phyloP scores from a whole-genome alignment of 495 filamentous ascomycete species.

The Penicillium dipodomyicola region DNA sequence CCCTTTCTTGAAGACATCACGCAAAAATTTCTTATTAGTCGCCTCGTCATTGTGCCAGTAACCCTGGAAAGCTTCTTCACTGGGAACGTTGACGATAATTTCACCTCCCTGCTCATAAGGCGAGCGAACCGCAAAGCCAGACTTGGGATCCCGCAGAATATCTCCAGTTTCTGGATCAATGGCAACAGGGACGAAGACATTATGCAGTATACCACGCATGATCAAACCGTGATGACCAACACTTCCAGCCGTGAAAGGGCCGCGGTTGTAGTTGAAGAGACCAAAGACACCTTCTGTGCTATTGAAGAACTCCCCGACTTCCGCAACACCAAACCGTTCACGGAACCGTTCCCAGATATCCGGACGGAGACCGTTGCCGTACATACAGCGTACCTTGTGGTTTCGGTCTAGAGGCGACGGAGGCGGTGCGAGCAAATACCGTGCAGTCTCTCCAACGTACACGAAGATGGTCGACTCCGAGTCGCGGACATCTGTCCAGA shows the following conservation, averaged over 20 bases:
- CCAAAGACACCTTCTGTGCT: slow-evolving; percentile 62
- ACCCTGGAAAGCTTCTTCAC: slow-evolving; percentile 60
- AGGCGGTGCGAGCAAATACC: slow-evolving; percentile 71
- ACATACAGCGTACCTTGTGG: slow-evolving; percentile 66
- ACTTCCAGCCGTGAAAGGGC: slow-evolving; percentile 57
- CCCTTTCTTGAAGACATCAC: slow-evolving; percentile 69
- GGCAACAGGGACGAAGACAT: slow-evolving; percentile 62
- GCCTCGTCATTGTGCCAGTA: slow-evolving; percentile 68
- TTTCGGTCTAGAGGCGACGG: slow-evolving; percentile 60
- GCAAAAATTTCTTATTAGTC: slow-evolving; percentile 64
- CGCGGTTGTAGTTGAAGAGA: slow-evolving; percentile 55
- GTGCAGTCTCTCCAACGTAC: slow-evolving; percentile 80
- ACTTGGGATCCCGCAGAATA: slow-evolving; percentile 60
- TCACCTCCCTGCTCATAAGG: slow-evolving; percentile 70
- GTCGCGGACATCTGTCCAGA: slow-evolving; percentile 74
- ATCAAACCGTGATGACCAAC: slow-evolving; percentile 73
- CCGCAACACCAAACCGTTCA: slow-evolving; percentile 59
- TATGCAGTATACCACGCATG: slow-evolving; percentile 46
- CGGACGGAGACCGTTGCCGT: slow-evolving; percentile 73
- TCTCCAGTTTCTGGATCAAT: slow-evolving; percentile 66
- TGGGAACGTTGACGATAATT: slow-evolving; percentile 66
- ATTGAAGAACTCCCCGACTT: slow-evolving; percentile 65
- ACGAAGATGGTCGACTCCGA: slow-evolving; percentile 66
- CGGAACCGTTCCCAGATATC: slow-evolving; percentile 73
- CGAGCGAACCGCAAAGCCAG: slow-evolving; percentile 62